Base-by-base conservation (phyloP, 2,329 filamentous ascomycete genomes). In the Pseudopithomyces maydicus region DNA sequence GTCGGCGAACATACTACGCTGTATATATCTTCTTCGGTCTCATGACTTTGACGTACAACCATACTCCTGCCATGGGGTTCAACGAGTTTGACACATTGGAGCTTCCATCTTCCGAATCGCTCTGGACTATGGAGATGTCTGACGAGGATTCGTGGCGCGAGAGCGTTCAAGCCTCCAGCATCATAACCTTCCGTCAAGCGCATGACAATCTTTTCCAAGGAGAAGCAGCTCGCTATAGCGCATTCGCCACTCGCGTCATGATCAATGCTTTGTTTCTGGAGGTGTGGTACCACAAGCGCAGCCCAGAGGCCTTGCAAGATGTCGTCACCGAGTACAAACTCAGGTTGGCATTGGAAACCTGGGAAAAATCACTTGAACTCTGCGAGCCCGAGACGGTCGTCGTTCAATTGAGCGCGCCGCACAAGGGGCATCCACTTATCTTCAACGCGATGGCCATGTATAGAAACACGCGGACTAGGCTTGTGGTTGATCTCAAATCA, bases 21-120 rank as follows among this genome's bases (percentile, higher is more conserved):
- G 95, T 98, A 58, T 99, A 98, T 81, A 97, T 98, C 77, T 98
- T 98, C 85, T 98, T 98, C 72, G 95, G 95, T 54, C 84, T 98
- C 70, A 80, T 98, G 67, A 98, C 95, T 0, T 78, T 99, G 77
- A 96, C 94, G 0, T 99, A 96, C 84, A 98, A 98, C 75, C 95
- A 98, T 78, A 98, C 94, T 1, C 95, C 95, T 12, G 94, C 93
- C 32, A 97, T 99, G 81, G 93, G 91, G 78, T 97, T 97, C 82
- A 97, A 97, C 75, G 95, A 98, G 76, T 97, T 99, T 63, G 95
- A 98, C 73, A 91, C 93, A 54, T 79, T 98, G 47, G 90, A 95
- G 74, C 84, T 99, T 54, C 95, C 95, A 1, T 97, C 94, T 0
- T 96, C 93, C 0, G 95, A 99, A 76, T 91, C 90, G 0, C 81